Evolutionary conservation across 176 grass and related monocot species (phyloP).

Genomic region (Cocos nucifera): DNA sequence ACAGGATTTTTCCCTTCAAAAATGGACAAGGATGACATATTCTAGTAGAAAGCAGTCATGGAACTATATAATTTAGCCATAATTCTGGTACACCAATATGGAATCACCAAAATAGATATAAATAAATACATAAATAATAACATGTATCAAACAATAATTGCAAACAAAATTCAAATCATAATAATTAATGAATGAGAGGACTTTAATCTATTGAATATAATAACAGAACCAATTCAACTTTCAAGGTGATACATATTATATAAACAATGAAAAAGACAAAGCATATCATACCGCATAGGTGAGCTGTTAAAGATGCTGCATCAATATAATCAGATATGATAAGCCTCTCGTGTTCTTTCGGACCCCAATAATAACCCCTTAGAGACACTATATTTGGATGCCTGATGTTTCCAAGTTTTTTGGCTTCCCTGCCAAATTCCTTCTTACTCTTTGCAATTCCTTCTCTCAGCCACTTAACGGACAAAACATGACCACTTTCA

Average conservation of each 20-base stretch:
- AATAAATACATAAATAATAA: too few relatives aligned
- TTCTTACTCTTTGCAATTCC: conserved; percentile 84
- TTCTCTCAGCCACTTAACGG: conserved; percentile 90
- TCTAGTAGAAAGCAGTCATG: too few relatives aligned
- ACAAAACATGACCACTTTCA: conserved; percentile 56
- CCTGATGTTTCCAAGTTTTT: conserved; percentile 70
- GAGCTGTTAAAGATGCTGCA: conserved; percentile 50
- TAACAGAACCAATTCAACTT: too few relatives aligned
- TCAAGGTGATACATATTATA: too few relatives aligned
- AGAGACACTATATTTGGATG: conserved; percentile 63
- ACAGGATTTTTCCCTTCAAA: too few relatives aligned
- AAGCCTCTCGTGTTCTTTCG: conserved; percentile 85
- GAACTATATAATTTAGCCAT: too few relatives aligned
- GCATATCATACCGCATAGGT: conserved; percentile 52
- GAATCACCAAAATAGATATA: too few relatives aligned
- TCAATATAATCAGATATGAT: conserved; percentile 78
- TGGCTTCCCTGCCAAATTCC: conserved; percentile 87
- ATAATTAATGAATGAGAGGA: neutral
- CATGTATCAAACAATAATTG: too few relatives aligned
- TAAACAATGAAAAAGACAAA: too few relatives aligned
- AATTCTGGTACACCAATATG: too few relatives aligned
- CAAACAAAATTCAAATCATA: conserved; percentile 23
- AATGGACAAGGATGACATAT: too few relatives aligned
- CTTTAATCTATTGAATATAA: too few relatives aligned
- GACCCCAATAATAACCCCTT: conserved; percentile 86